These are phyloP conservation scores for Alternaria metachromatica DNA, from an alignment of 2,329 filamentous ascomycete genomes.

Conservation along the genomic window DNA sequence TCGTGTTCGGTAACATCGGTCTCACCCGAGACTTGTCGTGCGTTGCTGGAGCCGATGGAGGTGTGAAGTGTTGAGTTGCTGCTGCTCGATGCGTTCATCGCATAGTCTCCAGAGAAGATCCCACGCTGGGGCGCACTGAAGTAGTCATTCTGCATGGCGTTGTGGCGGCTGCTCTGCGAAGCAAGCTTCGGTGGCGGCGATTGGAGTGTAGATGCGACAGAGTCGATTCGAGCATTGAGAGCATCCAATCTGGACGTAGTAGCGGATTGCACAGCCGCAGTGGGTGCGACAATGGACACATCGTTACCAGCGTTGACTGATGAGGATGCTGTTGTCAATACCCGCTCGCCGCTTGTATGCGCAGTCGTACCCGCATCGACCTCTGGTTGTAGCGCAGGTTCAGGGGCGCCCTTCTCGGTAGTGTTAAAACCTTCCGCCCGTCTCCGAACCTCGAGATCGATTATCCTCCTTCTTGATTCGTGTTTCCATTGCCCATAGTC, in stretches of 20 bases:
- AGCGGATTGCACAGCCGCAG: neutral
- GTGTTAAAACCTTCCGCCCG: conserved; percentile 18
- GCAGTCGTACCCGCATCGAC: neutral
- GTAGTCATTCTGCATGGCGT: neutral
- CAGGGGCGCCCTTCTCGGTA: neutral
- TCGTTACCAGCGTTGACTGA: neutral
- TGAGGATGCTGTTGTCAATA: neutral
- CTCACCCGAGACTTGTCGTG: neutral
- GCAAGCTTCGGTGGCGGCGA: neutral
- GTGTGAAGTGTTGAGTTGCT: neutral
- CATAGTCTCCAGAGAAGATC: neutral
- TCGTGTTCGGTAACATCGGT: neutral
- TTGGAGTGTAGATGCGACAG: neutral
- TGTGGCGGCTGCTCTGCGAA: neutral
- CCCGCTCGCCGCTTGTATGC: neutral
- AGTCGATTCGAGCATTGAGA: neutral
- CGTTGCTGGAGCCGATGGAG: neutral
- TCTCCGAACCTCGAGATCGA: conserved; percentile 64
- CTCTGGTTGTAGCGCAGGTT: neutral
- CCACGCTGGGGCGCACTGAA: neutral
- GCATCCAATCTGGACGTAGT: neutral
- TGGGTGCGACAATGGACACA: neutral
- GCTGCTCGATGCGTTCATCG: neutral
- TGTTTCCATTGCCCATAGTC: conserved; percentile 83
- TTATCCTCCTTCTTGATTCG: conserved; percentile 75